Evolutionary conservation across 139 green algal genomes (phyloP), one percentile per base, ranked within the genome.

Genomic region (Tetraselmis chui): DNA sequence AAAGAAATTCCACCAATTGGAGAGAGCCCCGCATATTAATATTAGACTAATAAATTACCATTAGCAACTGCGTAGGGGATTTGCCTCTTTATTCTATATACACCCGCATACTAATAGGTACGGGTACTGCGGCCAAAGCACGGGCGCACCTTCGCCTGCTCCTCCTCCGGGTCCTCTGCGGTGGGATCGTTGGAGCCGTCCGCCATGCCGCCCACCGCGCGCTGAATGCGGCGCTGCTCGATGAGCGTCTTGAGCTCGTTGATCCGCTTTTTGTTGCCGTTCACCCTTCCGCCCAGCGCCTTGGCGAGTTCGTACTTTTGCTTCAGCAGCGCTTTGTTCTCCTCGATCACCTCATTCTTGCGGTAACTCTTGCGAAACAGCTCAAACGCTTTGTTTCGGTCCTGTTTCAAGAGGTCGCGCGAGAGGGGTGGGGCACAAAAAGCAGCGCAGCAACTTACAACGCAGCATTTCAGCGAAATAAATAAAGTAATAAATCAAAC

Each of bases 301-400:
- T 96, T 97, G n/a, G 94, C 94, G 25, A 89, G 77, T 0, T 90
- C 84, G 77, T 96, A 97, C 85, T 96, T 95, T 1, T 81, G 32
- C 76, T 93, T 94, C 59, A 98, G 90, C 75, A 92, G 31, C 2
- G 80, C 76, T 88, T 96, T 97, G 89, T 96, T 95, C 80, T 96
- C 91, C 31, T 96, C 90, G 23, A 98, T 94, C 0, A 89, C 89
- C 85, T 95, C 89, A 79, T 94, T 94, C 59, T 92, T 90, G 0
- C 88, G 83, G 85, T 96, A 97, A 85, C 85, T 95, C 84, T 92
- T 92, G 23, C 91, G 86, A 80, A 97, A 97, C 31, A 95, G 84
- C 78, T 96, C 91, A 87, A 97, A 97, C 28, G 92, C 91, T 30
- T 91, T 91, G 82, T 94, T 91, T 26, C 91, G 86, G 79, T 96